Evolutionary conservation across 2,329 filamentous ascomycete genomes (phyloP).

Genomic region (Cladosporium phlei): DNA sequence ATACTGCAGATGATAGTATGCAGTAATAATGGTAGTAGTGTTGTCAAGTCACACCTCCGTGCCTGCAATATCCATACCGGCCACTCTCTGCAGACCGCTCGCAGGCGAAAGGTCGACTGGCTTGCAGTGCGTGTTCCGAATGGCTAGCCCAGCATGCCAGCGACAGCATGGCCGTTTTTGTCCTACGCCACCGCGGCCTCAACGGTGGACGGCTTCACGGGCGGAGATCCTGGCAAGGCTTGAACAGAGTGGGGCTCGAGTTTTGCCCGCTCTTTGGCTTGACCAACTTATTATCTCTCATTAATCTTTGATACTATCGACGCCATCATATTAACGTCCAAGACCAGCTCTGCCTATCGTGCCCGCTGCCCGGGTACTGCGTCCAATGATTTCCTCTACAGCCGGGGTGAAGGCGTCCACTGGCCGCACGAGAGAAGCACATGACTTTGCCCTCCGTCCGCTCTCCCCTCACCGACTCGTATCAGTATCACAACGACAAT

Average conservation of each 20-base stretch:
- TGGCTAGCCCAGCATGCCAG: too few relatives aligned
- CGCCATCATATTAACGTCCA: background rate
- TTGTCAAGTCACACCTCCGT: constrained; percentile 4
- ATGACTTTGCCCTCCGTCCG: background rate
- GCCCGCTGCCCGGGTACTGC: background rate
- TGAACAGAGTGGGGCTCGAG: constrained; percentile 3
- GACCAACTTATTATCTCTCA: too few relatives aligned
- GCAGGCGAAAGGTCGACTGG: constrained; percentile 3
- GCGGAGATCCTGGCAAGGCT: constrained; percentile 2
- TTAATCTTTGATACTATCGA: too few relatives aligned
- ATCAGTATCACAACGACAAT: too few relatives aligned
- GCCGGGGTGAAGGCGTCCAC: background rate
- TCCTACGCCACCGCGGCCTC: too few relatives aligned
- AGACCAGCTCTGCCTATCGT: constrained; percentile 6
- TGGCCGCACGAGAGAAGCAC: constrained; percentile 10
- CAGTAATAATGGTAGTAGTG: background rate
- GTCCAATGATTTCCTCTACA: constrained; percentile 8
- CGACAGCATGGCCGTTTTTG: too few relatives aligned
- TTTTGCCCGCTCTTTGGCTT: too few relatives aligned
- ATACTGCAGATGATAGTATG: too few relatives aligned
- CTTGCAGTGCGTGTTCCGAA: background rate
- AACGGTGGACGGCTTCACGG: constrained; percentile 11
- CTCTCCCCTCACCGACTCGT: constrained; percentile 2
- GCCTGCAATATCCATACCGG: background rate
- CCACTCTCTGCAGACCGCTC: constrained; percentile 5